Evolutionary conservation across 2,329 filamentous ascomycete species (phyloP).

Genomic region (Ophiosphaerella korrae): DNA sequence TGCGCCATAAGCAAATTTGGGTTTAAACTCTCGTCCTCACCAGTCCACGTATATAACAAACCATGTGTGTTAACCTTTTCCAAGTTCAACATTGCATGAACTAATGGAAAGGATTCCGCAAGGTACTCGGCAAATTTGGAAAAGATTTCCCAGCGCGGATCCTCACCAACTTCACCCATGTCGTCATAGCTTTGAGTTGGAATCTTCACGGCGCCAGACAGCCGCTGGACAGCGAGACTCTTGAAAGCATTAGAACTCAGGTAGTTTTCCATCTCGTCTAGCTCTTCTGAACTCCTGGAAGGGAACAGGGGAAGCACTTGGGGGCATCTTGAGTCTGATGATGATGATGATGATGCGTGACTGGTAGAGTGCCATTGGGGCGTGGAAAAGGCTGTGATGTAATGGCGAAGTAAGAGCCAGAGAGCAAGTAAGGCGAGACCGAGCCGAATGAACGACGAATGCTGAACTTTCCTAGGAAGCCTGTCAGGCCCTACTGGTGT

Average conservation of each 20-base stretch:
- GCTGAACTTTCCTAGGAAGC: conserved; percentile 4
- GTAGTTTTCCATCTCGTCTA: conserved; percentile 36
- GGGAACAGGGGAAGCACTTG: conserved; percentile 39
- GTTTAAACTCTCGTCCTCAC: conserved; percentile 56
- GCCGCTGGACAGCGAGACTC: conserved; percentile 38
- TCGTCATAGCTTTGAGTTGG: conserved; percentile 63
- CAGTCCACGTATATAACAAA: conserved; percentile 63
- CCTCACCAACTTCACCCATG: conserved; percentile 59
- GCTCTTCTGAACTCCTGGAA: conserved; percentile 24
- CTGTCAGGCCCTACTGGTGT: background rate
- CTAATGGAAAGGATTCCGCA: conserved; percentile 32
- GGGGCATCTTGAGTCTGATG: conserved; percentile 24
- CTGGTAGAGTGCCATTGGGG: conserved; percentile 17
- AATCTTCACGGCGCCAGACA: conserved; percentile 58
- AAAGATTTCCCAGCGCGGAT: conserved; percentile 65
- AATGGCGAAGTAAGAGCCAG: conserved; percentile 17
- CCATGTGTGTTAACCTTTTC: conserved; percentile 65
- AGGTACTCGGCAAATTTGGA: conserved; percentile 56
- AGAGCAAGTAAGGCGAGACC: conserved; percentile 10
- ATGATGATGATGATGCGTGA: conserved; percentile 1
- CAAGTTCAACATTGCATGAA: conserved; percentile 53
- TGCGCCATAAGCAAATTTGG: conserved; percentile 67
- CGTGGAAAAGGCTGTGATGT: conserved; percentile 11
- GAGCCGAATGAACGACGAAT: conserved; percentile 6
- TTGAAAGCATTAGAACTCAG: conserved; percentile 35